phyloP scores from a whole-genome alignment of 2,329 filamentous ascomycete species.

The Aureobasidium melanogenum region DNA sequence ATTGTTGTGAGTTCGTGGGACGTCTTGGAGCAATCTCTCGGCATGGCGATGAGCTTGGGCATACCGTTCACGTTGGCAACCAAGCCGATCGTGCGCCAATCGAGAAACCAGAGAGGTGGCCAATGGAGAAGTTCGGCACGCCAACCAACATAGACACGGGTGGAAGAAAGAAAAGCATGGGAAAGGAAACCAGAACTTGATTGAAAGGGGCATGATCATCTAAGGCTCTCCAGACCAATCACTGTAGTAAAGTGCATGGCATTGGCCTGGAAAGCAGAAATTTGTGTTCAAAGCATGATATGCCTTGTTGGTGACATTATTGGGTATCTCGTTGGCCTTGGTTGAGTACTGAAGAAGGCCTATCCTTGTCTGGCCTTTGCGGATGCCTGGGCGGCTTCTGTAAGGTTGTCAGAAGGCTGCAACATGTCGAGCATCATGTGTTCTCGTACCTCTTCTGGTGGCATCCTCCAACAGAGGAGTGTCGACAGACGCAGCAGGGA shows the following conservation, averaged over 20 bases:
- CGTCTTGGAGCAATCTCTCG: not conserved
- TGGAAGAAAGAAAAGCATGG: not conserved
- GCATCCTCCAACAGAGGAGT: slow-evolving; percentile 83
- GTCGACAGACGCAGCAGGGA: slow-evolving; percentile 75
- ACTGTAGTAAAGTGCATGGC: not conserved
- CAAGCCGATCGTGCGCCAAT: not conserved
- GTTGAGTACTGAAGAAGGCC: not conserved
- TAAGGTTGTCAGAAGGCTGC: not conserved
- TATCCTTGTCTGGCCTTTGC: slow-evolving; percentile 27
- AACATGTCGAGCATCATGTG: not conserved
- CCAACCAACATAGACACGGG: not conserved
- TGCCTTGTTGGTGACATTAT: not conserved
- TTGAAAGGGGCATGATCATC: slow-evolving; percentile 10
- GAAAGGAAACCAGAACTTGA: slow-evolving; percentile 10
- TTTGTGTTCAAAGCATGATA: not conserved
- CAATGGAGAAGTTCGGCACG: not conserved
- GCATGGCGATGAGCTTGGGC: not conserved
- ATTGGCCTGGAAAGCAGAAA: not conserved
- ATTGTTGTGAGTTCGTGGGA: no score
- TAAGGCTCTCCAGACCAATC: not conserved
- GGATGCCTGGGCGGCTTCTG: slow-evolving; percentile 25
- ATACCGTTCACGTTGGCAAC: not conserved
- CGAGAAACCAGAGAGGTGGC: not conserved
- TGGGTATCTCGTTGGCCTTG: slow-evolving; percentile 4
- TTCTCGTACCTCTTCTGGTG: slow-evolving; percentile 63